Percentiles rank a stretch among this genome's conserved stretches.
phyloP scores from a whole-genome alignment of 495 filamentous ascomycete genomes.

The Penicillium parvum region DNA sequence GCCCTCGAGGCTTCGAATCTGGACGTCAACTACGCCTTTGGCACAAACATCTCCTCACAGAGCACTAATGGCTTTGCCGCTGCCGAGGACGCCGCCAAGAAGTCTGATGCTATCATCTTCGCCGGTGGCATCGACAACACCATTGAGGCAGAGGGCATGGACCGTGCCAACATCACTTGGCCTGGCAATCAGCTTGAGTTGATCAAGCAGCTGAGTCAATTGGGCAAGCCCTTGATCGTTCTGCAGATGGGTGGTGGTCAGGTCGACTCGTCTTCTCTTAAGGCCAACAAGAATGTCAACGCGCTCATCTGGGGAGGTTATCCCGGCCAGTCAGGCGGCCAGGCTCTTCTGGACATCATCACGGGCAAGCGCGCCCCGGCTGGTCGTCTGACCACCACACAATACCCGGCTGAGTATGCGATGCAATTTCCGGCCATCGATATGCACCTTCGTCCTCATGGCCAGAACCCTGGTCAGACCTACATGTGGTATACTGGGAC shows the following conservation, averaged over 20 bases:
- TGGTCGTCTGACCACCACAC: constrained; percentile 53
- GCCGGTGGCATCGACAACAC: constrained; percentile 55
- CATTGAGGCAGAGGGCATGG: constrained; percentile 52
- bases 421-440: constrained; percentile 50
- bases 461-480: constrained; percentile 46
- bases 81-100: constrained; percentile 44
- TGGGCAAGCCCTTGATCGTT: constrained; percentile 53
- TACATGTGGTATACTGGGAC: constrained; percentile 59
- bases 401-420: constrained; percentile 55
- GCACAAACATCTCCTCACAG: constrained; percentile 40
- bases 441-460: constrained; percentile 51
- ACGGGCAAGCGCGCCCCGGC: constrained; percentile 52
- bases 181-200: constrained; percentile 52
- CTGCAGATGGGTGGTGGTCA: constrained; percentile 58
- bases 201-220: constrained; percentile 44
- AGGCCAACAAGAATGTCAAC: constrained; percentile 46
- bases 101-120: constrained; percentile 54
- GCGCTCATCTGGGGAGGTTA: constrained; percentile 57
- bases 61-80: constrained; percentile 35
- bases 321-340: constrained; percentile 56
- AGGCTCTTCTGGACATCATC: constrained; percentile 51
- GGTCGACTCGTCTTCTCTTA: constrained; percentile 51
- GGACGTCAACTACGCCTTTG: constrained; percentile 45
- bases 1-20: constrained; percentile 39
- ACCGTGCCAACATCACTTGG: constrained; percentile 56